phyloP scores from a whole-genome alignment of 2,329 filamentous ascomycete genomes.

The Curvularia sp. region DNA sequence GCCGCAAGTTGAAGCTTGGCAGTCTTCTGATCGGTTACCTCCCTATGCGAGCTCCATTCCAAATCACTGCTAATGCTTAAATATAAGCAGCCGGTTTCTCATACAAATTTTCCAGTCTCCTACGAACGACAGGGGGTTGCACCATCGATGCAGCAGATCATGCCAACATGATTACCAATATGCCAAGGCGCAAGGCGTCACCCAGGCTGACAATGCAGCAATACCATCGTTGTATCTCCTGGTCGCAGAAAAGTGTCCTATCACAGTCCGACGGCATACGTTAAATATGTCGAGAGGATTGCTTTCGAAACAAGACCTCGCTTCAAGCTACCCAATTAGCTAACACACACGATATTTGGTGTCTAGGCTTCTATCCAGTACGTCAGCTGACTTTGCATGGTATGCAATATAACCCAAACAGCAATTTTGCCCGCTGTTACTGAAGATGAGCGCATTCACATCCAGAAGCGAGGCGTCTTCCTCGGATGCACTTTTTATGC shows the following conservation, averaged over 20 bases:
- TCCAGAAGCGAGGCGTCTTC: background rate
- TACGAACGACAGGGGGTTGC: background rate
- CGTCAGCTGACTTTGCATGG: slow-evolving; percentile 16
- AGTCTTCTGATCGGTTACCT: background rate
- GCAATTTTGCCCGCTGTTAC: background rate
- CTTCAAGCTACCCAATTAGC: slow-evolving; percentile 4
- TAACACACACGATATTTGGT: background rate
- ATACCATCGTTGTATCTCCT: background rate
- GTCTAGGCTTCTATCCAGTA: slow-evolving; percentile 7
- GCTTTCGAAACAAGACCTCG: background rate
- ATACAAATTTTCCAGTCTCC: background rate
- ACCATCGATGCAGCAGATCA: background rate
- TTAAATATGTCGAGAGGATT: background rate
- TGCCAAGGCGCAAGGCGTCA: slow-evolving; percentile 5
- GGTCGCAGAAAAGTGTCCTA: background rate
- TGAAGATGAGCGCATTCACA: background rate
- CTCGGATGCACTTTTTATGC: slow-evolving; percentile 1
- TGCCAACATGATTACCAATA: slow-evolving; percentile 3
- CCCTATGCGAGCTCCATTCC: background rate
- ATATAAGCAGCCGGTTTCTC: background rate
- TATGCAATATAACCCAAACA: slow-evolving; percentile 2
- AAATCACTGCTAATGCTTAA: background rate
- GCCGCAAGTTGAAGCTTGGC: background rate
- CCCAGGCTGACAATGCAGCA: slow-evolving; percentile 14
- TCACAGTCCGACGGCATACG: background rate